Evolutionary conservation across 495 filamentous ascomycete genomes (phyloP).

Genomic region (Sphaerosporella brunnea): DNA sequence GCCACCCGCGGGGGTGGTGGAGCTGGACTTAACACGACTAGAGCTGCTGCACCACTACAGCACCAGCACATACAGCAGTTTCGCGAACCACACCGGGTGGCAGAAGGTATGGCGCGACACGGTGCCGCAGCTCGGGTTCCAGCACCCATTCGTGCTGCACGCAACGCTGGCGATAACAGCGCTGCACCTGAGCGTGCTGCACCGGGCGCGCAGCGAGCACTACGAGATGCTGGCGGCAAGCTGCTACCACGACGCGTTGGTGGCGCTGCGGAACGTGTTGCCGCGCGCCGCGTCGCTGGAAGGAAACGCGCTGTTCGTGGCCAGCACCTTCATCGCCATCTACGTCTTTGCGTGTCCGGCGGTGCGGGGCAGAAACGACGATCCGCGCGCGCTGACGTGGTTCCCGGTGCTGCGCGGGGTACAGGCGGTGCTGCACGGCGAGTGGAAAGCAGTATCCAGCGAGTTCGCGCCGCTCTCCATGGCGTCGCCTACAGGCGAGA

Average conservation of each 20-base stretch:
- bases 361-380: background rate
- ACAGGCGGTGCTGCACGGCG: background rate
- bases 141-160: constrained; percentile 27
- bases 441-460: background rate
- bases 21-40: constrained; percentile 10
- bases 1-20: no score
- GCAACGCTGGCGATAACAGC: constrained; percentile 28
- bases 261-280: background rate
- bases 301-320: constrained; percentile 3
- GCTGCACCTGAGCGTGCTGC: constrained; percentile 16
- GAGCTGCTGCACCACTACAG: constrained; percentile 25
- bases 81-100: constrained; percentile 1
- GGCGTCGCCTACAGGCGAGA: background rate
- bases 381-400: constrained; percentile 2
- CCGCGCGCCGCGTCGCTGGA: background rate
- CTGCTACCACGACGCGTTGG: constrained; percentile 2
- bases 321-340: constrained; percentile 4
- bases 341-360: constrained; percentile 4
- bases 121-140: constrained; percentile 27
- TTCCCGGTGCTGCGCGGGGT: constrained; percentile 2
- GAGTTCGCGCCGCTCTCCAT: background rate
- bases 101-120: constrained; percentile 24
- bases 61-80: constrained; percentile 2
- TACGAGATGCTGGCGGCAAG: constrained; percentile 2
- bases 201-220: background rate